Conservation (phyloP, 2,329 filamentous ascomycete genomes). For the Botrytis medusae region DNA sequence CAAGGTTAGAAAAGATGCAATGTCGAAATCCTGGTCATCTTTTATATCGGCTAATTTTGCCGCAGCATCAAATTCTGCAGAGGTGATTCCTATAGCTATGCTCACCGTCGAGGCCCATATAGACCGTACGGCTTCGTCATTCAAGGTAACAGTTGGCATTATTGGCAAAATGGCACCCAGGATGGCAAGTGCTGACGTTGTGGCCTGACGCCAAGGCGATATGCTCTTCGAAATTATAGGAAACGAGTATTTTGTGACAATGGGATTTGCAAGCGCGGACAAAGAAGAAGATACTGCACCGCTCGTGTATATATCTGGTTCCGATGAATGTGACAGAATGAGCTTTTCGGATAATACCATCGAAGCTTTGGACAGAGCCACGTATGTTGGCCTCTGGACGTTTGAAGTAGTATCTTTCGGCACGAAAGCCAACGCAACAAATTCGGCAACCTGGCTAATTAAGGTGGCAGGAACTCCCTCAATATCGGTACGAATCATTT, state of each 20-base stretch:
- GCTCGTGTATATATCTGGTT: constrained; percentile 67
- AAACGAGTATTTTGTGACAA: constrained; percentile 80
- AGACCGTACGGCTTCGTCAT: constrained; percentile 49
- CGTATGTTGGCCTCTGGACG: constrained; percentile 68
- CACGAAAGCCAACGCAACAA: constrained; percentile 68
- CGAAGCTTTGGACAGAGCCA: constrained; percentile 82
- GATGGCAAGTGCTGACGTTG: constrained; percentile 66
- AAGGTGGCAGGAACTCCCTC: constrained; percentile 66
- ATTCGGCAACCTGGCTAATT: constrained; percentile 66
- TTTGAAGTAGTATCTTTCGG: constrained; percentile 39
- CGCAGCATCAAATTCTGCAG: constrained; percentile 57
- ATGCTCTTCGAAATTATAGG: constrained; percentile 67
- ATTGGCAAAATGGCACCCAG: constrained; percentile 65
- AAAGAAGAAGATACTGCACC: constrained; percentile 66
- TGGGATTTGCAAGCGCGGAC: constrained; percentile 65
- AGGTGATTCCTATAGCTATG: constrained; percentile 67
- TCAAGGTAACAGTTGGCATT: constrained; percentile 50
- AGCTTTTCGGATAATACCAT: constrained; percentile 69
- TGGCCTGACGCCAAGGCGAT: constrained; percentile 79
- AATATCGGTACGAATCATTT: constrained; percentile 65
- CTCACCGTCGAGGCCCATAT: constrained; percentile 72
- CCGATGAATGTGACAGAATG: constrained; percentile 57
- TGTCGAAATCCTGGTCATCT: constrained; percentile 79
- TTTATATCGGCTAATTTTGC: constrained; percentile 49
- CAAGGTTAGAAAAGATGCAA: constrained; percentile 68